These are phyloP conservation scores for Lichtheimia ramosa DNA, from an alignment of 371 early-diverging fungal genomes.

Conservation along the genomic window DNA sequence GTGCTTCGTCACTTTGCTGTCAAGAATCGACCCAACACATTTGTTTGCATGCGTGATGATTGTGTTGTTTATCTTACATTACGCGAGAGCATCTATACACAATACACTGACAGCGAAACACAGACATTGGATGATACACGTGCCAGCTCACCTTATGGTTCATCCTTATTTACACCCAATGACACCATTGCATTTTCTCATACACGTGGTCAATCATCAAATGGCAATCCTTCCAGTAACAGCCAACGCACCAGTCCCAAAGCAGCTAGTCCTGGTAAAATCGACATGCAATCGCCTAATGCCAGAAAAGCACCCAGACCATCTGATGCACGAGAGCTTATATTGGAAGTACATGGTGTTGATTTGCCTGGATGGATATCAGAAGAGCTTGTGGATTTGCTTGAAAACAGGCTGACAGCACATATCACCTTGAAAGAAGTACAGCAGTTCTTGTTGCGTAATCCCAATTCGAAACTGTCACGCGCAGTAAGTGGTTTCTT, in stretches of 20 bases:
- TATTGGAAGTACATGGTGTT: conserved; percentile 76
- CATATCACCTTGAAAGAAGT: conserved; percentile 67
- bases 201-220: conserved; percentile 24
- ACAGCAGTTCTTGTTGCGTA: conserved; percentile 70
- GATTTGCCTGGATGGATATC: conserved; percentile 68
- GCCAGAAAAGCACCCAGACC: neutral
- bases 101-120: neutral
- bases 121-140: conserved; percentile 10
- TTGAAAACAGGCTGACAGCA: conserved; percentile 64
- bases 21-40: conserved; percentile 74
- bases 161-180: conserved; percentile 1
- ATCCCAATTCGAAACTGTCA: conserved; percentile 66
- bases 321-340: conserved; percentile 57
- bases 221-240: conserved; percentile 21
- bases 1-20: conserved; percentile 67
- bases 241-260: conserved; percentile 20
- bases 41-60: conserved; percentile 60
- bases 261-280: conserved; percentile 12
- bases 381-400: conserved; percentile 64
- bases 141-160: conserved; percentile 16
- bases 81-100: conserved; percentile 39
- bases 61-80: conserved; percentile 66
- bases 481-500: conserved; percentile 49
- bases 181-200: conserved; percentile 6
- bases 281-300: conserved; percentile 1